Conservation (phyloP, 2,329 filamentous ascomycete species). For the Trichoderma asperellum region DNA sequence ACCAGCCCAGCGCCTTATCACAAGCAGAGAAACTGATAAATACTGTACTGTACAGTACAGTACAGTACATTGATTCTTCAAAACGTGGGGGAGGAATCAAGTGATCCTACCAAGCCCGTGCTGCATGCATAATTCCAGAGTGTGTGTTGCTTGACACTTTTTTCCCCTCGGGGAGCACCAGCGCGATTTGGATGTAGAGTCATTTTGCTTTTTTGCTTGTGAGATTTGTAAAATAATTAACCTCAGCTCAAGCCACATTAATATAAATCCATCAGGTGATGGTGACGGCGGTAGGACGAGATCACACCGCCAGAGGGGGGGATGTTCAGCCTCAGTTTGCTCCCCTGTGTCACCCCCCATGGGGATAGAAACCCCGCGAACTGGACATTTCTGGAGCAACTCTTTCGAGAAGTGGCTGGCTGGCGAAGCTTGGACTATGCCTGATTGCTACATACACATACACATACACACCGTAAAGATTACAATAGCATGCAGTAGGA, state of each 20-base stretch:
- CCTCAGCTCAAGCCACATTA: conserved; percentile 24
- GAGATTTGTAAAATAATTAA: background rate
- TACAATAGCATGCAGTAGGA: background rate
- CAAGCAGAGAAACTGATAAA: background rate
- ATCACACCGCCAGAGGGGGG: conserved; percentile 9
- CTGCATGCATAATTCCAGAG: background rate
- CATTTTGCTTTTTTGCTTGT: background rate
- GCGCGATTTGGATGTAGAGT: background rate
- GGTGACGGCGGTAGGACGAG: background rate
- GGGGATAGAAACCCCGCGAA: background rate
- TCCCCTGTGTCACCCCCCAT: background rate
- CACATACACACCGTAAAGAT: too few relatives aligned
- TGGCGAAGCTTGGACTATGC: background rate
- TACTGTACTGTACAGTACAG: too few relatives aligned
- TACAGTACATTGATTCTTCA: background rate
- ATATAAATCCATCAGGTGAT: conserved; percentile 14
- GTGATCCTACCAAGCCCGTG: background rate
- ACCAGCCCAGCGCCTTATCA: background rate
- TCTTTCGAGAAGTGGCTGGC: background rate
- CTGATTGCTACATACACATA: background rate
- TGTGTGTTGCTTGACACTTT: background rate
- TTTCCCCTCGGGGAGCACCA: background rate
- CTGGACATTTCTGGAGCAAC: background rate
- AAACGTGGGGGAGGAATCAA: background rate
- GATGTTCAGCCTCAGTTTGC: background rate